Conservation (phyloP, 257 asterid genomes). For the Solanum sparsipilum region DNA sequence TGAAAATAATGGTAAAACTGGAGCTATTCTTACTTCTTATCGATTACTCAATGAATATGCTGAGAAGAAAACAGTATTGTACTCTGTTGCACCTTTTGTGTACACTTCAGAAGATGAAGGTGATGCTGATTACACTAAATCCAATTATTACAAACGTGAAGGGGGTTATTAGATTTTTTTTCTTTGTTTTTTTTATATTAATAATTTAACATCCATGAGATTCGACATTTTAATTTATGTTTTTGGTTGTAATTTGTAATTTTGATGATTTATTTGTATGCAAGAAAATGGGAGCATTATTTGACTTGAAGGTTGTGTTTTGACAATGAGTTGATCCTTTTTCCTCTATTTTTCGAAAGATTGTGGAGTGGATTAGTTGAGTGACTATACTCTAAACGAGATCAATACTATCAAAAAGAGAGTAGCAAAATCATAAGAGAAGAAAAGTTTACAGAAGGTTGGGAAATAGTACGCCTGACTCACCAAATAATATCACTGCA, state of each 20-base stretch:
- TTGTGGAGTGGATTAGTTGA: no score
- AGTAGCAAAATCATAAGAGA: no score
- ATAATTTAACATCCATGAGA: not conserved
- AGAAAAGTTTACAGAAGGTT: no score
- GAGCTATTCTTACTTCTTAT: slow-evolving; percentile 23
- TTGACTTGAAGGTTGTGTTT: not conserved
- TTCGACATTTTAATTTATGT: not conserved
- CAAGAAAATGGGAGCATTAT: not conserved
- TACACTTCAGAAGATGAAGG: not conserved
- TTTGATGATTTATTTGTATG: not conserved
- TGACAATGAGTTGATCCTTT: not conserved
- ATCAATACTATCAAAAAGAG: not conserved
- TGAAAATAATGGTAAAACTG: slow-evolving; percentile 17
- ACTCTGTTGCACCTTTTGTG: slow-evolving; percentile 35
- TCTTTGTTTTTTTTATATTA: not conserved
- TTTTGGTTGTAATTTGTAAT: not conserved
- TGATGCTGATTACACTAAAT: not conserved
- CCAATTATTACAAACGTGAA: not conserved
- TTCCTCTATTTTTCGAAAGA: not conserved
- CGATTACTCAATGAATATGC: slow-evolving; percentile 14
- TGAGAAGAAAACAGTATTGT: slow-evolving; percentile 13
- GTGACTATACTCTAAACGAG: not conserved
- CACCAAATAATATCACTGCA: not conserved
- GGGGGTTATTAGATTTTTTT: not conserved
- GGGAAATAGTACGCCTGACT: not conserved